Evolutionary conservation across 2,329 filamentous ascomycete species (phyloP).

Genomic region (Exophiala xenobiotica): DNA sequence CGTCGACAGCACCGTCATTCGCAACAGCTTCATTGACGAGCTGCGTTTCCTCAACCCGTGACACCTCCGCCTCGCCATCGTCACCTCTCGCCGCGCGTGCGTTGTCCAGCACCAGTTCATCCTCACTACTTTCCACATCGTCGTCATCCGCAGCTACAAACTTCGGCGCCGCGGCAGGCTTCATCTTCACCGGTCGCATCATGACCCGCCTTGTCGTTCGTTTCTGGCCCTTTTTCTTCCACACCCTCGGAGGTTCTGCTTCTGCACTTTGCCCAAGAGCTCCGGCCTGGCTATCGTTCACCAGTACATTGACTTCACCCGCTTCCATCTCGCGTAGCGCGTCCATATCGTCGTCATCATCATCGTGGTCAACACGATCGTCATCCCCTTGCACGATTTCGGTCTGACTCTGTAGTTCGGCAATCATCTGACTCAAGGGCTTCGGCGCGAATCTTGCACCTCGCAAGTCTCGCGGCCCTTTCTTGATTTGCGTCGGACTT

Average conservation of each 20-base stretch:
- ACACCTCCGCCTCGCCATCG: constrained; percentile 1
- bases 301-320: constrained; percentile 33
- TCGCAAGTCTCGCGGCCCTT: constrained; percentile 17
- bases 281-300: constrained; percentile 44
- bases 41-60: constrained; percentile 21
- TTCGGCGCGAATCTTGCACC: constrained; percentile 16
- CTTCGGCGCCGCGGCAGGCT: constrained; percentile 35
- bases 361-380: constrained; percentile 39
- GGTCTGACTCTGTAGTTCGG: constrained; percentile 13
- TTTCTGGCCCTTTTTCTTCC: constrained; percentile 52
- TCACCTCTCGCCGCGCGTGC: background rate
- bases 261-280: too few species aligned
- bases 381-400: constrained; percentile 43
- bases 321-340: constrained; percentile 46
- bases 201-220: constrained; percentile 46
- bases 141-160: constrained; percentile 25
- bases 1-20: background rate
- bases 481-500: constrained; percentile 12
- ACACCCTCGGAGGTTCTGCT: constrained; percentile 27
- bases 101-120: constrained; percentile 28
- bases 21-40: background rate
- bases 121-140: constrained; percentile 29
- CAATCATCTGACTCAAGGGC: constrained; percentile 26
- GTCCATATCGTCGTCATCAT: constrained; percentile 46
- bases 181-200: constrained; percentile 41